Evolutionary conservation across 2,329 filamentous ascomycete species (phyloP).

Genomic region (Cladosporium oxysporum): DNA sequence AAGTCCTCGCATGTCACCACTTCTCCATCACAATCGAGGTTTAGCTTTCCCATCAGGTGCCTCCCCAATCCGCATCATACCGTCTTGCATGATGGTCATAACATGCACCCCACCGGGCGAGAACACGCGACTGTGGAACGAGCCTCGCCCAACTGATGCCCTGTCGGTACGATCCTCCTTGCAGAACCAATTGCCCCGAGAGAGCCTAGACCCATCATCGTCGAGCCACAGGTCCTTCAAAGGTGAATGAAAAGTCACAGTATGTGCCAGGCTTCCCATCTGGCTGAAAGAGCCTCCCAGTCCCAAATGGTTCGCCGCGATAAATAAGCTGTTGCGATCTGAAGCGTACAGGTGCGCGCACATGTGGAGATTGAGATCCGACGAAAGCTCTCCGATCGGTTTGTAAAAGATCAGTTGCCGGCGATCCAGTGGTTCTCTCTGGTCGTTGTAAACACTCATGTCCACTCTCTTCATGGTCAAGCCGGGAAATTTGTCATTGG

Average conservation of each 20-base stretch:
- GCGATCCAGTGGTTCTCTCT: constrained; percentile 39
- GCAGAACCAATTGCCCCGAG: constrained; percentile 46
- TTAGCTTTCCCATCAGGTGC: not conserved
- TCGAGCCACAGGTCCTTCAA: constrained; percentile 44
- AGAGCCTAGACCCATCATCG: not conserved
- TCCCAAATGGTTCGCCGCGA: constrained; percentile 54
- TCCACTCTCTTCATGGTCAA: constrained; percentile 55
- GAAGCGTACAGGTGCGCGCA: constrained; percentile 60
- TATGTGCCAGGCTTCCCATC: constrained; percentile 52
- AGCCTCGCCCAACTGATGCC: constrained; percentile 47
- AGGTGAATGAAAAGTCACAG: constrained; percentile 50
- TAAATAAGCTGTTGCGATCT: constrained; percentile 57
- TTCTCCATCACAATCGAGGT: not conserved
- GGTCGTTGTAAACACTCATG: constrained; percentile 52
- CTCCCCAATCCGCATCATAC: constrained; percentile 42
- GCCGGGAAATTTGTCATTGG: constrained; percentile 46
- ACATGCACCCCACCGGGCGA: constrained; percentile 45
- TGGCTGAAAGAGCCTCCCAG: constrained; percentile 42
- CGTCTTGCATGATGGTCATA: constrained; percentile 53
- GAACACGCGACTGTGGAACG: constrained; percentile 52
- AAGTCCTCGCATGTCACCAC: not conserved
- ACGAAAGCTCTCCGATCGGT: constrained; percentile 42
- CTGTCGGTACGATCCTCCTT: constrained; percentile 52
- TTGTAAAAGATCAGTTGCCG: constrained; percentile 50
- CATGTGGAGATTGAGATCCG: constrained; percentile 55